Base-by-base conservation (phyloP, 129 eudicot genomes). In the Scalesia atractyloides region DNA sequence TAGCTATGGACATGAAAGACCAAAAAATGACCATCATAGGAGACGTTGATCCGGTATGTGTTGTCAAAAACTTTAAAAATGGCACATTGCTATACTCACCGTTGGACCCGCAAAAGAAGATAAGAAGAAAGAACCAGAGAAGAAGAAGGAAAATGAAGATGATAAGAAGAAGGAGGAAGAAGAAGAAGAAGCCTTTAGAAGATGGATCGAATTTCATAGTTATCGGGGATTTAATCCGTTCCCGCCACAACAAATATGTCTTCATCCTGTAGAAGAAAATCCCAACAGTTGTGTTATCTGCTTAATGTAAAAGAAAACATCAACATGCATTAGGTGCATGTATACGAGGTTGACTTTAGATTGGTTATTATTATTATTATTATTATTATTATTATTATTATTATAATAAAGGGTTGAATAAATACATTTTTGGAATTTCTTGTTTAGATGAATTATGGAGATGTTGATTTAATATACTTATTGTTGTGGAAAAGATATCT, bases 231-330 rank as follows among this genome's bases (percentile, higher is more conserved):
- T 12, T 5, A 46, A 68, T 76, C 74, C 80, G 5, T 76, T 15
- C 59, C 41, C 59, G 69, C 13, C 63, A 19, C 80, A 44, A 9
- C 80, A 17, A 15, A 67, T 67, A 5, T 59, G 67, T 76, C 49
- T 22, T 20, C 68, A 43, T 10, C 70, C 76, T 62, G 58, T 62
- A 0, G 84, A 81, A 20, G 84, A 81, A 7, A 9, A 75, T 61
- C 86, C 82, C 9, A 77, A 19, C 68, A 26, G 69, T 51, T 82
- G 86, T 82, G 86, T 77, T 51, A 78, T 78, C 46, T 72, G 73
- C 12, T 77, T 66, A 50, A 30, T 68, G 3, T 26, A 65, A 33
- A 39, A 64, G 19, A 57, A 64, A 30, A 2, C 34, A 30, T 30
- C 34, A 64, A 34, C 7, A 64, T 64, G 22, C 4, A 30, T 1